Evolutionary conservation across 176 grass and related monocot genomes (phyloP), one percentile per base, ranked within the genome.

Genomic region (Themeda triandra): DNA sequence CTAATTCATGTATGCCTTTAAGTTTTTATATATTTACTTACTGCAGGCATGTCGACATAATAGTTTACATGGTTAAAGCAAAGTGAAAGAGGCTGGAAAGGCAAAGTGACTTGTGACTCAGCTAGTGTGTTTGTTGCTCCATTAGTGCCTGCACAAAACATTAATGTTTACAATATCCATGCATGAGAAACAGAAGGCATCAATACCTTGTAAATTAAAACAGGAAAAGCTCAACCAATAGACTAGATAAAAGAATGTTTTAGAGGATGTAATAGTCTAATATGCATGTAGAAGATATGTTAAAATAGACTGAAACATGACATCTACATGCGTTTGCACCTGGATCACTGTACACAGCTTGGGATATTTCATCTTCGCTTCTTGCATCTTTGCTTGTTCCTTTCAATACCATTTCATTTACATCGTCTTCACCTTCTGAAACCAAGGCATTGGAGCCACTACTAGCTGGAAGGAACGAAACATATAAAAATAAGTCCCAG

Each of bases 51-150:
- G 81, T 97, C 88, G 11, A 97, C 95, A 19, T 89, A 89, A 86
- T 94, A 97, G 60, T 92, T 94, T 65, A 97, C 48, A 87, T 94
- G 92, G 83, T 91, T 89, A 82, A 97, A 97, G 54, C 75, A 86
- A 60, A 97, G 88, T 54, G 92, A 89, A 86, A 97, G 90, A 53
- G 92, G 95, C 86, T 92, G 92, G 75, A 97, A 97, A 69, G 95
- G 88, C 82, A 94, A 82, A 30, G 89, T 77, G 77, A 94, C 71
- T 80, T 78, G 78, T 79, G 87, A 67, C 41, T 69, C 82, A 36
- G 7, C 78, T 79, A 25, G 19, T 29, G 8, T 33, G 24, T 86
- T 76, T 72, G 53, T 65, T 25, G 54, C 39, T 77, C 27, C 75
- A 32, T 60, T 81, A 46, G 75, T 82, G 64, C 44, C 87, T 89